phyloP scores from a whole-genome alignment of 805 yeast genomes.

The Clavispora phyllophila region DNA sequence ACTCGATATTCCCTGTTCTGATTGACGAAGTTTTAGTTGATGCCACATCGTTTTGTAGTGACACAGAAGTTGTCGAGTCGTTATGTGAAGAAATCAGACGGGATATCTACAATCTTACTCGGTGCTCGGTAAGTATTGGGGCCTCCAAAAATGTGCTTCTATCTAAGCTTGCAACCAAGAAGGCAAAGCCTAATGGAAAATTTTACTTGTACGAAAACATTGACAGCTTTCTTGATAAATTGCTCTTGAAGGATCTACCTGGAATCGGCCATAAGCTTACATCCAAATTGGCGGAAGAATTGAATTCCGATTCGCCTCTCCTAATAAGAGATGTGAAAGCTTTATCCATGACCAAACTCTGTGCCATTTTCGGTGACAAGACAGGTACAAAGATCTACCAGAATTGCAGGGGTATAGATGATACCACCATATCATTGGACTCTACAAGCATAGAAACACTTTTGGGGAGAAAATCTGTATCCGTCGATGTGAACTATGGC shows the following conservation, averaged over 20 bases:
- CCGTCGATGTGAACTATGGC: constrained; percentile 90
- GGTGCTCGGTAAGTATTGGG: constrained; percentile 77
- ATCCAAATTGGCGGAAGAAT: constrained; percentile 37
- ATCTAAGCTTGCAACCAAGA: constrained; percentile 67
- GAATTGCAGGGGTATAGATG: constrained; percentile 65
- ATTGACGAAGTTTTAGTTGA: constrained; percentile 90
- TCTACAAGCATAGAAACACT: constrained; percentile 37
- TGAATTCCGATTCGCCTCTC: constrained; percentile 6
- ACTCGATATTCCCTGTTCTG: constrained; percentile 69
- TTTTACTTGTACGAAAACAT: constrained; percentile 30
- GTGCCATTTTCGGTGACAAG: constrained; percentile 58
- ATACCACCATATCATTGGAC: constrained; percentile 51
- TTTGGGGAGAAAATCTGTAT: constrained; percentile 65
- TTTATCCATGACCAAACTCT: constrained; percentile 32
- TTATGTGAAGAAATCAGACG: constrained; percentile 34
- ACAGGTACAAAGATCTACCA: constrained; percentile 61
- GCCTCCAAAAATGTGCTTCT: constrained; percentile 66
- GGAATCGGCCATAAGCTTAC: constrained; percentile 57
- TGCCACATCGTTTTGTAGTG: constrained; percentile 31
- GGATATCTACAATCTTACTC: constrained; percentile 39
- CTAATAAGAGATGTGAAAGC: constrained; percentile 36
- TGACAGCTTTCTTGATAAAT: constrained; percentile 29
- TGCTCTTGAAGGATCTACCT: constrained; percentile 44
- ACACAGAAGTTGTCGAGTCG: constrained; percentile 9
- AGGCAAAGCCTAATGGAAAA: constrained; percentile 79